Percentiles rank a stretch among this genome's conserved stretches.
These are phyloP conservation scores for Herpetospermum pedunculosum DNA, from an alignment of 306 rosid genomes.

Conservation along the genomic window DNA sequence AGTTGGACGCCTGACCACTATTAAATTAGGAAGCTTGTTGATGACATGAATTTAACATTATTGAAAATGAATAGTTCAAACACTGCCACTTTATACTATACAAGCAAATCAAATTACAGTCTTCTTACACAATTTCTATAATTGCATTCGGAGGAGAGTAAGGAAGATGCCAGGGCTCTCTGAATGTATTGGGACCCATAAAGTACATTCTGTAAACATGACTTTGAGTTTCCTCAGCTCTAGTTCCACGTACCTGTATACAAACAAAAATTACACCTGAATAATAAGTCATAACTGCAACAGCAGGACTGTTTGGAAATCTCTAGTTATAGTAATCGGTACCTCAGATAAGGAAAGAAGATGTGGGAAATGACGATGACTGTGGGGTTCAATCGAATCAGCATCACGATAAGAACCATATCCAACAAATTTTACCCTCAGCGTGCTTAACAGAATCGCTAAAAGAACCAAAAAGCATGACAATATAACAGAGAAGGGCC, in stretches of 20 bases:
- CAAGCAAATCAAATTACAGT: slow-evolving; percentile 6
- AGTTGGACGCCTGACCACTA: neutral
- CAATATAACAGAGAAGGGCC: slow-evolving; percentile 60
- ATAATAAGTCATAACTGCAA: neutral
- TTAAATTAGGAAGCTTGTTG: neutral
- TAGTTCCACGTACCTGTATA: slow-evolving; percentile 75
- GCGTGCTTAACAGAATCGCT: slow-evolving; percentile 55
- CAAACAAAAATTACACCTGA: neutral
- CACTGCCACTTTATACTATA: neutral
- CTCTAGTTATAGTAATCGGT: neutral
- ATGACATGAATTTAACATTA: neutral
- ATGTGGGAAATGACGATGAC: slow-evolving; percentile 58
- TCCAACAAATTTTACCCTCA: slow-evolving; percentile 71
- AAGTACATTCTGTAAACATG: slow-evolving; percentile 94
- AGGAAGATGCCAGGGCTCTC: slow-evolving; percentile 99
- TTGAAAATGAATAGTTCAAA: neutral
- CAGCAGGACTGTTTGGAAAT: slow-evolving; percentile 7
- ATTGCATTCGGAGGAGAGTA: slow-evolving; percentile 92
- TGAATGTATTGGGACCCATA: slow-evolving; percentile 93
- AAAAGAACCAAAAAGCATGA: slow-evolving; percentile 59
- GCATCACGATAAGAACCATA: slow-evolving; percentile 50
- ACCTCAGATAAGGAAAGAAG: slow-evolving; percentile 98
- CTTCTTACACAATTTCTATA: slow-evolving; percentile 92
- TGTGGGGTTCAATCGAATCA: slow-evolving; percentile 59
- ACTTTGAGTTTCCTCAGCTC: slow-evolving; percentile 86